Conservation (phyloP, 345 rosid genomes). For the Arabidopsis arenosa region DNA sequence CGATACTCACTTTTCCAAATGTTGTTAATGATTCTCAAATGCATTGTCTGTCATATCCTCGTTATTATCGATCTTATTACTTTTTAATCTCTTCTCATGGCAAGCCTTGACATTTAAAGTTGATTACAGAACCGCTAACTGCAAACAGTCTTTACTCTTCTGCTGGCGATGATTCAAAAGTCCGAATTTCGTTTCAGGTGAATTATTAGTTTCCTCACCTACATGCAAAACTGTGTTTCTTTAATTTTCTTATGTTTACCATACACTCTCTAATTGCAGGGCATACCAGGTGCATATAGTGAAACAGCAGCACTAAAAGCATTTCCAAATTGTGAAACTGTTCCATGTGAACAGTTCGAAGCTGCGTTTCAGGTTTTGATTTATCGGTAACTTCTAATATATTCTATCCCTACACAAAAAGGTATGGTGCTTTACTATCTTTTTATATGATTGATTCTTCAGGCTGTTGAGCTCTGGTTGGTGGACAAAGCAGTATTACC, state of each 20-base stretch:
- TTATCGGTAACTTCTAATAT: conserved; percentile 17
- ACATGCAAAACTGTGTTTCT: conserved; percentile 15
- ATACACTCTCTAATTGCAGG: conserved; percentile 54
- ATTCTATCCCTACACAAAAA: not conserved
- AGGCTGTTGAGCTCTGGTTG: conserved; percentile 97
- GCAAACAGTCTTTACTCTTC: conserved; percentile 52
- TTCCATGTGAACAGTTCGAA: conserved; percentile 91
- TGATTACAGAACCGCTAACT: conserved; percentile 77
- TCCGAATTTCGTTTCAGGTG: conserved; percentile 93
- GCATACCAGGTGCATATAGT: conserved; percentile 86
- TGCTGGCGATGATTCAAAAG: conserved; percentile 54
- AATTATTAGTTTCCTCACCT: conserved; percentile 30
- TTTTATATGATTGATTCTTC: conserved; percentile 35
- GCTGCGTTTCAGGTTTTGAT: conserved; percentile 73
- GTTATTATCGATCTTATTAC: conserved; percentile 3
- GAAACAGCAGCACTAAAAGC: conserved; percentile 92
- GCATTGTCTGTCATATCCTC: conserved; percentile 30
- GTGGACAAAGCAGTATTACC: conserved; percentile 95
- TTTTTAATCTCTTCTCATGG: conserved; percentile 10
- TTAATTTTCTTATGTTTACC: conserved; percentile 35
- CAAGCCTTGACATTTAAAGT: conserved; percentile 20
- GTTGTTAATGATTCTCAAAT: conserved; percentile 12
- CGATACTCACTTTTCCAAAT: not conserved
- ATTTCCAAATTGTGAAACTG: conserved; percentile 86
- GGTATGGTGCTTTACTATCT: conserved; percentile 22